Conservation (phyloP, 2,329 filamentous ascomycete species). For the Fusarium sp. region DNA sequence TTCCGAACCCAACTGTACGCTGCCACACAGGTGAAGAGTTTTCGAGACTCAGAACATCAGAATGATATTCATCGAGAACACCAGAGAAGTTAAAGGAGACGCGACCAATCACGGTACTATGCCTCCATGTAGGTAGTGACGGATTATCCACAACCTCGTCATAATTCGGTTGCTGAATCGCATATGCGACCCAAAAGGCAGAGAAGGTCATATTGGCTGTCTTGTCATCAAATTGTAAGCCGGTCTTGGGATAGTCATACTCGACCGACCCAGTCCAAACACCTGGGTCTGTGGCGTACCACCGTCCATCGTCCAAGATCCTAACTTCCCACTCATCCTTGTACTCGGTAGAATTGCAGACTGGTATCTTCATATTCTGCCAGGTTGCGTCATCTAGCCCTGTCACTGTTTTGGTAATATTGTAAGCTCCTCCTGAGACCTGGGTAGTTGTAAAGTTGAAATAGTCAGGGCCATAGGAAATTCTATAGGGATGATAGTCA, state of each 20-base stretch:
- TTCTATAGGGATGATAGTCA: neutral
- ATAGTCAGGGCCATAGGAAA: fast-evolving
- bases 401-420: neutral
- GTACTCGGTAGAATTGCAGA: neutral
- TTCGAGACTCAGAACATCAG: neutral
- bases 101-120: neutral
- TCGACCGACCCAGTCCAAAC: neutral
- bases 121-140: fast-evolving
- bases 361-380: neutral
- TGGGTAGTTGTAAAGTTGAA: slow-evolving; percentile 5
- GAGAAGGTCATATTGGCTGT: neutral
- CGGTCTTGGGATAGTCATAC: neutral
- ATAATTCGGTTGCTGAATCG: neutral
- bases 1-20: slow-evolving; percentile 2
- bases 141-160: neutral
- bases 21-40: neutral
- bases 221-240: neutral
- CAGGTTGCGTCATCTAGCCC: neutral
- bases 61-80: neutral
- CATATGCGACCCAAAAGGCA: neutral
- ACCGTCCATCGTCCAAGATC: no score
- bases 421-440: neutral
- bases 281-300: no score
- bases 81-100: neutral
- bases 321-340: neutral